Evolutionary conservation across 2,329 filamentous ascomycete genomes (phyloP).

Genomic region (Teratosphaeria destructans): DNA sequence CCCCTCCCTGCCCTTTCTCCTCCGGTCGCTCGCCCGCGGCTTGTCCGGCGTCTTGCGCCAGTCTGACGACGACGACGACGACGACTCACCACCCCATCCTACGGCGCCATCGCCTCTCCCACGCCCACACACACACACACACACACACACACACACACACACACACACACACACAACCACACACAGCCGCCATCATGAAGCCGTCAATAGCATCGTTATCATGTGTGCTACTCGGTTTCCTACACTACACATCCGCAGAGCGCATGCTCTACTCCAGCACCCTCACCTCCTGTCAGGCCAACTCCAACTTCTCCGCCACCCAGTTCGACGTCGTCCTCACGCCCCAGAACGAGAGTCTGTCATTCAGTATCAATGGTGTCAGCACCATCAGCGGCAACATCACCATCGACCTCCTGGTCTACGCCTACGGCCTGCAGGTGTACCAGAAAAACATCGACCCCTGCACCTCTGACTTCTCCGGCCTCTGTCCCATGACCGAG

Average conservation of each 20-base stretch:
- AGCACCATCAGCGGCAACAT: constrained; percentile 79
- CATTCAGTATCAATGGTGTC: constrained; percentile 67
- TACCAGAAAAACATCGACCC: constrained; percentile 61
- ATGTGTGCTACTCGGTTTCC: constrained; percentile 26
- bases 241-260: constrained; percentile 46
- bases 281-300: constrained; percentile 71
- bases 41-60: not conserved
- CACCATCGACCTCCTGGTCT: constrained; percentile 62
- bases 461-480: constrained; percentile 57
- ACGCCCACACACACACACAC: constrained; percentile 1
- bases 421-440: constrained; percentile 72
- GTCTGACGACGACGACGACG: not conserved
- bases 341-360: constrained; percentile 60
- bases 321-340: constrained; percentile 79
- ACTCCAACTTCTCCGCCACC: constrained; percentile 77
- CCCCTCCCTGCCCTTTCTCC: not conserved
- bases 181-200: constrained; percentile 12
- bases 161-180: not conserved
- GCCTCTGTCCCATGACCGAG: constrained; percentile 84
- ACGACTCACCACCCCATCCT: not conserved
- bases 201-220: constrained; percentile 18
- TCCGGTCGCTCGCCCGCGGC: not conserved
- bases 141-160: constrained; percentile 1
- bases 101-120: not conserved
- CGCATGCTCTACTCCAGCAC: constrained; percentile 70